Evolutionary conservation across 768 basidiomycete genomes (phyloP).

Genomic region (Suillus discolor): DNA sequence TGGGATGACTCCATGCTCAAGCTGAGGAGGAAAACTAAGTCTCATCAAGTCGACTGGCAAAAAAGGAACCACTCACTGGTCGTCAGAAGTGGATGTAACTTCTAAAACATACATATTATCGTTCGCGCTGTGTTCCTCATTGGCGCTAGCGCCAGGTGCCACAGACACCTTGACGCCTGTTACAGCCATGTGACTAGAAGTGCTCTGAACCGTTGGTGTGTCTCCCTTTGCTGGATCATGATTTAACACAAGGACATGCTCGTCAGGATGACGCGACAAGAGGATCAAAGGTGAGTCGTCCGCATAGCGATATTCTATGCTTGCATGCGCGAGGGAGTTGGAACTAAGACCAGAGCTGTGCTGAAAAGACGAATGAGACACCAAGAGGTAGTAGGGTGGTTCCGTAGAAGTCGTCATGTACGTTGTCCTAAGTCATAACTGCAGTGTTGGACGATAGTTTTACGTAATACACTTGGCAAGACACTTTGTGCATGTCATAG

Average conservation of each 20-base stretch:
- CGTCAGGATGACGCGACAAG: conserved; percentile 58
- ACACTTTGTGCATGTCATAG: neutral
- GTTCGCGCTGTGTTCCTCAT: conserved; percentile 50
- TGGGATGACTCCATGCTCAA: conserved; percentile 32
- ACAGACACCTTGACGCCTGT: conserved; percentile 68
- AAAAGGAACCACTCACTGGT: conserved; percentile 34
- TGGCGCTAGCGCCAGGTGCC: conserved; percentile 70
- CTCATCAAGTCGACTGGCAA: neutral
- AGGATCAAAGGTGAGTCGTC: conserved; percentile 75
- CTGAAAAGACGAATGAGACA: conserved; percentile 56
- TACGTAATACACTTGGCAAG: conserved; percentile 12
- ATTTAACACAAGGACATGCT: conserved; percentile 77
- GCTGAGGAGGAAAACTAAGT: conserved; percentile 8
- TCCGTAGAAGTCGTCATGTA: conserved; percentile 24
- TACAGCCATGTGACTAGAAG: conserved; percentile 49
- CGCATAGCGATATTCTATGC: conserved; percentile 79
- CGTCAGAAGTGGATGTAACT: conserved; percentile 53
- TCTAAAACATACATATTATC: conserved; percentile 78
- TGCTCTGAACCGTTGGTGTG: conserved; percentile 52
- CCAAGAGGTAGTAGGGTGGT: conserved; percentile 69
- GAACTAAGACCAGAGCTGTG: conserved; percentile 41
- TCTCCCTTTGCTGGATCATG: conserved; percentile 50
- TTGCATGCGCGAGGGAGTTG: conserved; percentile 54
- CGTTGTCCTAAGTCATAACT: neutral
- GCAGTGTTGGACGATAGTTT: neutral